Evolutionary conservation across 768 basidiomycete genomes (phyloP).

Genomic region (Kwoniella sp.): DNA sequence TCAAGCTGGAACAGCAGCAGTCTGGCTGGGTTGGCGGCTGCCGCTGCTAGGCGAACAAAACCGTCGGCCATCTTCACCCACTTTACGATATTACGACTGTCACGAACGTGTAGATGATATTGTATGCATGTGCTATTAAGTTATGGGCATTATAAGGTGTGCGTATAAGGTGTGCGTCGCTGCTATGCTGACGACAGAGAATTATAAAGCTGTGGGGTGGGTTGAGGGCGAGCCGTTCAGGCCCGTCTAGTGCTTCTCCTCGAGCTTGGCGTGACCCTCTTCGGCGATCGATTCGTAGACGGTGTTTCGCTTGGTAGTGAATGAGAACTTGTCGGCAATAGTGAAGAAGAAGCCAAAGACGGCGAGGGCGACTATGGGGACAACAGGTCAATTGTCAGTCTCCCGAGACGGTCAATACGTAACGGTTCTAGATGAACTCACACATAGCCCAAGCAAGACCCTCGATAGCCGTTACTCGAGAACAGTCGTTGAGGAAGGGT

Average conservation of each 20-base stretch:
- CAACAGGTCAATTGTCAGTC: no score
- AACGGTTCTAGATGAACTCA: no score
- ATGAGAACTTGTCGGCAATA: constrained; percentile 88
- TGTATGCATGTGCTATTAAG: constrained; percentile 20
- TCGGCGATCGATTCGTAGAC: constrained; percentile 33
- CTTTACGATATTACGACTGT: constrained; percentile 6
- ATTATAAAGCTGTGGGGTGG: background rate
- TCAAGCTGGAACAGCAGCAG: constrained; percentile 13
- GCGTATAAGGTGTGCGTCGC: no score
- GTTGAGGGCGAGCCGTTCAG: background rate
- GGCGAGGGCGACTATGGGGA: constrained; percentile 65
- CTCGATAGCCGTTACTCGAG: constrained; percentile 35
- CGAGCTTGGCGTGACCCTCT: constrained; percentile 17
- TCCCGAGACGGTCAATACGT: no score
- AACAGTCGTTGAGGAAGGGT: constrained; percentile 32
- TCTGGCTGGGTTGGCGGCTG: constrained; percentile 17
- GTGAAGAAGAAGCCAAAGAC: constrained; percentile 93
- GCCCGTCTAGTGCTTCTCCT: constrained; percentile 14
- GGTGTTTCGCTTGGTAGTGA: constrained; percentile 54
- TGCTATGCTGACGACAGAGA: no score
- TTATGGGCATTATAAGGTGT: background rate
- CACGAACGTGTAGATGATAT: constrained; percentile 5
- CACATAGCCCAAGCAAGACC: constrained; percentile 48
- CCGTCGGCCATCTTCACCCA: background rate
- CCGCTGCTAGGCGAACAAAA: constrained; percentile 14